These are phyloP conservation scores for Rhynchosporium agropyri DNA, from an alignment of 2,329 filamentous ascomycete species.

Conservation along the genomic window DNA sequence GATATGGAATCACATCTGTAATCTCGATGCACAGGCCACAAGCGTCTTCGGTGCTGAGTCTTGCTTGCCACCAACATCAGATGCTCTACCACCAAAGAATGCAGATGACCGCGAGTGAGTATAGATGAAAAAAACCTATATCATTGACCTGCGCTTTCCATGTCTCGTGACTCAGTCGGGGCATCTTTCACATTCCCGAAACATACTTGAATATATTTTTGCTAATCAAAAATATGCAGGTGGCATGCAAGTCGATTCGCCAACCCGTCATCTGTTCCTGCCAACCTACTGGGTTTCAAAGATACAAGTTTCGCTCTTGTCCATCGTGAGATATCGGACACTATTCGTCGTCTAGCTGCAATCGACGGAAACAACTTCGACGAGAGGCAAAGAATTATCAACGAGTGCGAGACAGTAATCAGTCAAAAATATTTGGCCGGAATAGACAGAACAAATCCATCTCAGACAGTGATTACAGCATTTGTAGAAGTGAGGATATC, in stretches of 20 bases:
- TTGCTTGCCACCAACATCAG: constrained; percentile 29
- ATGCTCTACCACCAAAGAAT: constrained; percentile 28
- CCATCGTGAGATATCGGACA: constrained; percentile 25
- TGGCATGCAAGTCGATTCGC: constrained; percentile 34
- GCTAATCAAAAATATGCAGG: too few species aligned
- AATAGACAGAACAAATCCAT: constrained; percentile 21
- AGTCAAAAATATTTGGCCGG: constrained; percentile 22
- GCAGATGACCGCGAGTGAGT: constrained; percentile 32
- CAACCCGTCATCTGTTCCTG: constrained; percentile 29
- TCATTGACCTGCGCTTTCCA: too few species aligned
- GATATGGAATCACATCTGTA: constrained; percentile 30
- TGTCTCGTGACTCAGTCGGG: too few species aligned
- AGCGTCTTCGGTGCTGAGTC: constrained; percentile 31
- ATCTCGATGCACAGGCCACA: constrained; percentile 29
- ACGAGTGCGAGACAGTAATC: constrained; percentile 20
- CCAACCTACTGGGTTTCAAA: constrained; percentile 21
- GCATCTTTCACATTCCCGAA: too few species aligned
- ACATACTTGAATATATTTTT: too few species aligned
- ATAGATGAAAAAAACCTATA: too few species aligned
- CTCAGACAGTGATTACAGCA: constrained; percentile 24
- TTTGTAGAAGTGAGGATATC: constrained; percentile 27
- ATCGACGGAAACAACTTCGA: constrained; percentile 19
- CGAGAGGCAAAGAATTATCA: constrained; percentile 17
- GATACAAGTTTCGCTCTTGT: constrained; percentile 31
- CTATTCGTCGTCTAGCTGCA: constrained; percentile 19